These are phyloP conservation scores for Moricandia arvensis DNA, from an alignment of 345 rosid species.

Conservation along the genomic window DNA sequence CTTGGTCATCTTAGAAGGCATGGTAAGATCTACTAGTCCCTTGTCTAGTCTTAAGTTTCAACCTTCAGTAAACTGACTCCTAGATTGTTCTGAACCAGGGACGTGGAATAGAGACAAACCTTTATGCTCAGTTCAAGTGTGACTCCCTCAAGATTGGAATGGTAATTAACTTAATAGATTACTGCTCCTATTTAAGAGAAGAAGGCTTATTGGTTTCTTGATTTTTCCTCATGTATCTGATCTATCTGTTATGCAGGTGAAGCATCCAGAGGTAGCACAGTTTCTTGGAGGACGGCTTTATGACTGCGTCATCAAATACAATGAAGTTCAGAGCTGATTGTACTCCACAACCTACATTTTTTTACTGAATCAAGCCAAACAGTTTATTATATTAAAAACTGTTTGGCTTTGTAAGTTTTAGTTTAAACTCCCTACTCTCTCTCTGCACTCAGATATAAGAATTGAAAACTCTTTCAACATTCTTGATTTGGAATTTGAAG, in stretches of 20 bases:
- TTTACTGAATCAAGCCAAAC: constrained; percentile 14
- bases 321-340: constrained; percentile 47
- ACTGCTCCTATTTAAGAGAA: not conserved
- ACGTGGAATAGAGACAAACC: constrained; percentile 97
- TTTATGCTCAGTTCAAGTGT: constrained; percentile 91
- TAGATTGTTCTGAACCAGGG: constrained; percentile 56
- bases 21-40: constrained; percentile 53
- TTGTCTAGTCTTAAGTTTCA: constrained; percentile 12
- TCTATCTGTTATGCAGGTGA: no score
- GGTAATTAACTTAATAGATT: constrained; percentile 46
- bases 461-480: constrained; percentile 1
- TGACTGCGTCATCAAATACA: constrained; percentile 95
- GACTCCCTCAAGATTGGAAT: constrained; percentile 97
- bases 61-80: constrained; percentile 18
- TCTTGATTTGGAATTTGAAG: not conserved
- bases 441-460: constrained; percentile 23
- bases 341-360: constrained; percentile 11
- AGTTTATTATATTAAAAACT: constrained; percentile 12
- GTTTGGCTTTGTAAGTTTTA: constrained; percentile 28
- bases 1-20: constrained; percentile 94
- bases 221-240: constrained; percentile 3
- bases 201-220: not conserved
- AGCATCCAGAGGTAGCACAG: constrained; percentile 96
- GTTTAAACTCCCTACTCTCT: constrained; percentile 13
- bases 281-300: constrained; percentile 97